A percentile compares a stretch with the other conserved stretches of the same genome.
These are phyloP conservation scores for Thalassiosira oceanica DNA, from an alignment of 352 stramenopile species.

Conservation along the genomic window DNA sequence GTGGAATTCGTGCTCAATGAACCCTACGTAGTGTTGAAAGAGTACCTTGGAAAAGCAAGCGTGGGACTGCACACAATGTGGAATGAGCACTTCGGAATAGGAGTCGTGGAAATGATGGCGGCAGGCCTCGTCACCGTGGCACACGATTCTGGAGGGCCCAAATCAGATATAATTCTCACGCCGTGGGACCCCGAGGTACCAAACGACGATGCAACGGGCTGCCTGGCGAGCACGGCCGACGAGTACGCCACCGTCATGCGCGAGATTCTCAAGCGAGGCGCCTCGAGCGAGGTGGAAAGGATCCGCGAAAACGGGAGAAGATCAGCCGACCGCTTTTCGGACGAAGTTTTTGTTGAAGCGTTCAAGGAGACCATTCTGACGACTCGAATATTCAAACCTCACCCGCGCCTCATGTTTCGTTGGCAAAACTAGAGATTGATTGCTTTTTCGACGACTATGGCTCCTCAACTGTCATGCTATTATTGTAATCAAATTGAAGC, in stretches of 20 bases:
- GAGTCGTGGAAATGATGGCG: constrained; percentile 99
- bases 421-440: too few species aligned
- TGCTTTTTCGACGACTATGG: too few species aligned
- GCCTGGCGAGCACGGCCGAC: constrained; percentile 63
- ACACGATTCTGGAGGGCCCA: constrained; percentile 96
- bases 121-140: constrained; percentile 93
- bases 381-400: too few species aligned
- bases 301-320: constrained; percentile 47
- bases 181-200: too few species aligned
- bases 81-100: constrained; percentile 99
- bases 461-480: too few species aligned
- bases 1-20: constrained; percentile 95
- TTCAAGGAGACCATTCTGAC: too few species aligned
- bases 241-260: constrained; percentile 70
- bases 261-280: constrained; percentile 45
- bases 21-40: constrained; percentile 89
- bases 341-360: constrained; percentile 58
- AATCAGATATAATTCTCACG: constrained; percentile 74
- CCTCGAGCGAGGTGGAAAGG: constrained; percentile 11
- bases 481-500: too few species aligned
- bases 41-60: constrained; percentile 83
- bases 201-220: constrained; percentile 51
- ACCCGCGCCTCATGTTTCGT: too few species aligned
- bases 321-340: constrained; percentile 63
- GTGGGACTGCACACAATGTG: constrained; percentile 99